A percentile compares a stretch with the other conserved stretches of the same genome.
Evolutionary conservation across 495 filamentous ascomycete species (phyloP).

Genomic region (Cercophora scortea): DNA sequence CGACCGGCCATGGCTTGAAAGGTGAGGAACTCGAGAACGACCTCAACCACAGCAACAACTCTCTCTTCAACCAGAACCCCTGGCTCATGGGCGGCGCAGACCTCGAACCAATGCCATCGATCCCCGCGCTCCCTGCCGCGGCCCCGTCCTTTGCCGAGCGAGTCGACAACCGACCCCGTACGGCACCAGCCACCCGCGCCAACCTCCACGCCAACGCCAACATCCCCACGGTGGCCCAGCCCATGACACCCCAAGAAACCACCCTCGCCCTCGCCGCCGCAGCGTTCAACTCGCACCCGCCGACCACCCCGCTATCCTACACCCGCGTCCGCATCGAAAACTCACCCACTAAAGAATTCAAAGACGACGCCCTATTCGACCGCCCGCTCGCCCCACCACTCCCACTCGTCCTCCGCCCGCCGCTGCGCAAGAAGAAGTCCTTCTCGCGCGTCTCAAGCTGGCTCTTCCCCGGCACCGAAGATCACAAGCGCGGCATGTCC

Average conservation of each 20-base stretch:
- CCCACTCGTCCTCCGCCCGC: constrained; percentile 41
- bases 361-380: constrained; percentile 11
- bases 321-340: neutral
- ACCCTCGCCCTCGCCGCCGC: constrained; percentile 10
- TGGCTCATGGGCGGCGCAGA: constrained; percentile 8
- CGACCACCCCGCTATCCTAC: neutral
- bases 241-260: constrained; percentile 3
- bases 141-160: constrained; percentile 44
- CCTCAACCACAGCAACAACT: too few relatives aligned
- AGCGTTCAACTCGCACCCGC: constrained; percentile 14
- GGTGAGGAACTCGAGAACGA: constrained; percentile 1
- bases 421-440: constrained; percentile 49
- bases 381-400: constrained; percentile 43
- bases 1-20: constrained; percentile 26
- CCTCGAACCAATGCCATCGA: constrained; percentile 37
- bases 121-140: constrained; percentile 37
- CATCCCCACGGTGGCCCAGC: neutral
- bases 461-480: constrained; percentile 33
- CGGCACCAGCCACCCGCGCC: constrained; percentile 18
- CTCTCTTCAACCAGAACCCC: neutral
- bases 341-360: neutral
- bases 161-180: constrained; percentile 26
- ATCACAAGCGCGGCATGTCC: constrained; percentile 15
- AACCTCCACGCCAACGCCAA: constrained; percentile 3
- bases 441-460: constrained; percentile 49